A percentile compares a stretch with the other conserved stretches of the same genome.
These are phyloP conservation scores for Mortierella sp. DNA, from an alignment of 371 early-diverging fungal genomes.

Conservation along the genomic window DNA sequence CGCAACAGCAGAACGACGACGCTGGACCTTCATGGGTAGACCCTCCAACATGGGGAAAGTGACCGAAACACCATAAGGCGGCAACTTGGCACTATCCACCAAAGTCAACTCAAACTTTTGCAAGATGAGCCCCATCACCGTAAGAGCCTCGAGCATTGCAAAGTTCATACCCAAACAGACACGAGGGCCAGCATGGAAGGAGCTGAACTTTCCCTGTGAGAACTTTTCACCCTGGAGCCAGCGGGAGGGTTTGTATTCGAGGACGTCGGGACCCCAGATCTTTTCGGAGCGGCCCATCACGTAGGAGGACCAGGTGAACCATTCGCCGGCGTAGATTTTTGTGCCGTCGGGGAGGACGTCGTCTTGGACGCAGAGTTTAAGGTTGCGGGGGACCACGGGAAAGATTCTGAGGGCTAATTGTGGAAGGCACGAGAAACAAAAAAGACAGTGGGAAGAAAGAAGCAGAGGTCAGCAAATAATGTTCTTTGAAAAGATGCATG, in stretches of 20 bases:
- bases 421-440: no score
- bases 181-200: slow-evolving; percentile 67
- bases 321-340: slow-evolving; percentile 62
- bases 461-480: no score
- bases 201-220: slow-evolving; percentile 39
- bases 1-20: neutral
- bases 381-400: slow-evolving; percentile 67
- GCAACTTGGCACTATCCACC: slow-evolving; percentile 40
- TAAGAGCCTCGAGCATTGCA: slow-evolving; percentile 66
- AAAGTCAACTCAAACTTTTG: slow-evolving; percentile 61
- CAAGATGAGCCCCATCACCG: slow-evolving; percentile 62
- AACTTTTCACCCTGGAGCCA: slow-evolving; percentile 58
- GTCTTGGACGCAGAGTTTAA: slow-evolving; percentile 69
- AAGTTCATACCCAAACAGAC: slow-evolving; percentile 65
- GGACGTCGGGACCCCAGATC: slow-evolving; percentile 75
- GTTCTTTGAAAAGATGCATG: no score
- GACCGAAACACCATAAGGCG: slow-evolving; percentile 58
- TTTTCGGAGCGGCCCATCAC: slow-evolving; percentile 66
- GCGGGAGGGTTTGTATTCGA: slow-evolving; percentile 68
- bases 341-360: slow-evolving; percentile 76
- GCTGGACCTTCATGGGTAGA: slow-evolving; percentile 56
- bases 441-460: no score
- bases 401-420: slow-evolving; percentile 11
- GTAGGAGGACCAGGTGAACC: slow-evolving; percentile 64
- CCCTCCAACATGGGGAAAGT: slow-evolving; percentile 68